phyloP scores from a whole-genome alignment of 495 filamentous ascomycete species.

The Xylaria intraflava region DNA sequence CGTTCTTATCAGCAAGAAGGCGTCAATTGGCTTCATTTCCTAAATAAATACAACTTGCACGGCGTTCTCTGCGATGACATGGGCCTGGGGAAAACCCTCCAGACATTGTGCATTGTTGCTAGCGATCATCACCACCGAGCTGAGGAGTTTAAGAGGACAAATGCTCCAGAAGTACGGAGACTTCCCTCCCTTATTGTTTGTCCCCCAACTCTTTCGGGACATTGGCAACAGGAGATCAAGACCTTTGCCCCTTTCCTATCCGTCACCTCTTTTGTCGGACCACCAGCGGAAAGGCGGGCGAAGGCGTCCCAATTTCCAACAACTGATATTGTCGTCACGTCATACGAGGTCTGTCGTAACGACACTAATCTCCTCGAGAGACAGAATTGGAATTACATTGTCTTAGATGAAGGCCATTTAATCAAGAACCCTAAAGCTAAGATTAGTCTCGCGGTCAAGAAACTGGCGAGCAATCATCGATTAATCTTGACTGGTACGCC shows the following conservation, averaged over 20 bases:
- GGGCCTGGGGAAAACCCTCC: conserved; percentile 95
- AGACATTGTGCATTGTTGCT: conserved; percentile 95
- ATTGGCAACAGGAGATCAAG: conserved; percentile 97
- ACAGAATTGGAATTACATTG: conserved; percentile 92
- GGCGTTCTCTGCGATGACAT: conserved; percentile 99
- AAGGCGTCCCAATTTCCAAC: conserved; percentile 59
- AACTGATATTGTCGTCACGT: conserved; percentile 91
- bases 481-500: conserved; percentile 94
- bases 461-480: conserved; percentile 80
- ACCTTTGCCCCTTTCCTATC: conserved; percentile 90
- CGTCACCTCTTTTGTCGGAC: conserved; percentile 82
- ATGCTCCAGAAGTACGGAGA: conserved; percentile 64
- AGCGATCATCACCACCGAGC: conserved; percentile 92
- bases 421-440: conserved; percentile 98
- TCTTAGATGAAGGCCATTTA: conserved; percentile 93
- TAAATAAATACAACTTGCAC: conserved; percentile 95
- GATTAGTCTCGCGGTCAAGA: conserved; percentile 84
- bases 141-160: conserved; percentile 78
- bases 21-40: conserved; percentile 97
- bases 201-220: conserved; percentile 92
- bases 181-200: conserved; percentile 92
- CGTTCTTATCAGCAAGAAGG: conserved; percentile 97
- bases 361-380: conserved; percentile 78
- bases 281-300: conserved; percentile 67
- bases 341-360: conserved; percentile 94